Percentiles rank a stretch among this genome's conserved stretches.
Conservation (phyloP, 2,329 filamentous ascomycete species). For the Periglandula ipomoeae region DNA sequence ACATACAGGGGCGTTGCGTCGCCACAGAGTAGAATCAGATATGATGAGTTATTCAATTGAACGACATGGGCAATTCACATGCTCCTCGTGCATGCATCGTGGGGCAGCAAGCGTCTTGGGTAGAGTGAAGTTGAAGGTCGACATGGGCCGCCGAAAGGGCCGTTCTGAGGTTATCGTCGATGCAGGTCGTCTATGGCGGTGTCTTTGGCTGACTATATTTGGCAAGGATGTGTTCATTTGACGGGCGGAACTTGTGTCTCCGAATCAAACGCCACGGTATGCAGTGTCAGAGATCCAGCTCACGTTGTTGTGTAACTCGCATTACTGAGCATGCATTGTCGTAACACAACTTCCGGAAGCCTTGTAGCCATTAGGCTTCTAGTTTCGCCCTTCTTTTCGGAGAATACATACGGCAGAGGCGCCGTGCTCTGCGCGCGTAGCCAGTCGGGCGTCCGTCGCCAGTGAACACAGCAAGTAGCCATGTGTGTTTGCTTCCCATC, state of each 20-base stretch:
- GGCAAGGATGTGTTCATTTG: neutral
- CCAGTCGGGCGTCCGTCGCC: neutral
- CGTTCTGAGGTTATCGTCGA: neutral
- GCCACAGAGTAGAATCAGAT: neutral
- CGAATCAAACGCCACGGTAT: no score
- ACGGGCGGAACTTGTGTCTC: neutral
- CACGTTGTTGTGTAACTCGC: neutral
- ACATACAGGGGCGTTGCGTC: neutral
- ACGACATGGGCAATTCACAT: neutral
- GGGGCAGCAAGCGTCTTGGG: neutral
- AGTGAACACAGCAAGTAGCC: neutral
- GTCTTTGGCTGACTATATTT: neutral
- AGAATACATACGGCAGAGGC: no score
- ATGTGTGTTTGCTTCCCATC: neutral
- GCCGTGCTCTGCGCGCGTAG: no score
- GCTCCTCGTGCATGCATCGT: neutral
- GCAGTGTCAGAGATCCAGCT: constrained; percentile 1
- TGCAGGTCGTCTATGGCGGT: neutral
- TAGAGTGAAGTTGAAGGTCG: neutral
- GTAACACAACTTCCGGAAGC: neutral
- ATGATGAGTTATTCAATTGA: neutral
- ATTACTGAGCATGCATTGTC: neutral
- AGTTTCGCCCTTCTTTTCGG: neutral
- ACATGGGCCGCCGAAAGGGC: no score
- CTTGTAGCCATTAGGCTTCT: neutral